Evolutionary conservation across 257 asterid species (phyloP), one percentile per base, ranked within the genome.

Genomic region (Solanum chaucha): DNA sequence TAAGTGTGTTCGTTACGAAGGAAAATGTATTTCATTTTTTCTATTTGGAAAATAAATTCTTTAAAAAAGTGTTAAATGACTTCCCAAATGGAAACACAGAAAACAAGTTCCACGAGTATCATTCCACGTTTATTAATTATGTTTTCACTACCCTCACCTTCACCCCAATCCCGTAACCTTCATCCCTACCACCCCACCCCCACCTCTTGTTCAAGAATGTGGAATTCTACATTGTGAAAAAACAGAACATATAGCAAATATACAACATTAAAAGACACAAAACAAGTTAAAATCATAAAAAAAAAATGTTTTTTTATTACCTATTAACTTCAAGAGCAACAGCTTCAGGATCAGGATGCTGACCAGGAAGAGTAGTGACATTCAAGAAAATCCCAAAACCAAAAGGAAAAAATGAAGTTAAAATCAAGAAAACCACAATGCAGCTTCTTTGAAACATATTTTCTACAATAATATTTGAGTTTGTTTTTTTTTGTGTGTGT

Each of bases 351-450:
- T 86, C 84, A 35, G 94, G 91, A 68, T 92, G 94, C 34, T 92
- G 94, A 32, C 92, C 93, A 15, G 94, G 92, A 26, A 92, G 93
- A 87, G 93, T 92, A 87, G 93, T 92, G 35, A 89, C 46, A 88
- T 90, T 89, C 61, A 71, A 78, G 19, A 51, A 40, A 73, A 28
- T 17, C 14, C 87, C 86, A 34, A 89, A 67, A 22, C 8, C 86
- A 24, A 87, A 64, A 9, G 81, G 28, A 2, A 59, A 64, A 71
- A 83, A 55, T 14, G 89, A 71, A 40, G 24, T 36, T 5, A 72
- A 71, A 51, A 85, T 44, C 80, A 68, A 80, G 78, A 80, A 20
- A 46, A 87, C 20, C 73, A 89, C 91, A 89, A 89, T 87, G 94
- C 77, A 88, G 90, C 78, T 82, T 68, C 87, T 59, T 34, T 46